Conservation (phyloP, 2,329 filamentous ascomycete species). For the Trichoderma guizhouense region DNA sequence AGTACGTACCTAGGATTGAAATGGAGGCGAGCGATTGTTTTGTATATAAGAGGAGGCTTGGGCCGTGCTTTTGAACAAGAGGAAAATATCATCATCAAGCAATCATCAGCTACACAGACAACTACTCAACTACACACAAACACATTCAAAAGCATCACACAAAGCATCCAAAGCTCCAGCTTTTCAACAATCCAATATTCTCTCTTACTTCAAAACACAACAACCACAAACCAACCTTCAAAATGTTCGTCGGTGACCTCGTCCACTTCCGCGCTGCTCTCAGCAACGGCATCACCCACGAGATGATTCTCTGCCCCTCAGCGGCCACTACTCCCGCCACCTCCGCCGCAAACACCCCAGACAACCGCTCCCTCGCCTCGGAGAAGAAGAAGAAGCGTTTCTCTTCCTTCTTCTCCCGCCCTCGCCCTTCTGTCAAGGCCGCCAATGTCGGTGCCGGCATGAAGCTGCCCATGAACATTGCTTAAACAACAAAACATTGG, state of each 20-base stretch:
- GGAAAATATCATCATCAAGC: not conserved
- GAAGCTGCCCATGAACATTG: not conserved
- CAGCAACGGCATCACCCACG: not conserved
- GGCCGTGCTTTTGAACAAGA: not conserved
- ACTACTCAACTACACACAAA: not conserved
- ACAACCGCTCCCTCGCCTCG: conserved; percentile 8
- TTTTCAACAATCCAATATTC: not conserved
- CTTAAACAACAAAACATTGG: not conserved
- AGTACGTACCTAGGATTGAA: conserved; percentile 5
- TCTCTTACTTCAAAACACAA: not conserved
- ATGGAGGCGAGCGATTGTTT: not conserved
- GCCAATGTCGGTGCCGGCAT: not conserved
- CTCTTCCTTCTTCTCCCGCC: not conserved
- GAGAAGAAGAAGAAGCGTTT: conserved; percentile 1
- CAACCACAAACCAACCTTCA: not conserved
- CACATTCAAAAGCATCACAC: not conserved
- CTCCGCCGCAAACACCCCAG: not conserved
- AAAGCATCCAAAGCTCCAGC: not conserved
- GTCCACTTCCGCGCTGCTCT: conserved; percentile 23
- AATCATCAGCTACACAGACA: not conserved
- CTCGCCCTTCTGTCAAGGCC: not conserved
- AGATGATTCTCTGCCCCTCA: not conserved
- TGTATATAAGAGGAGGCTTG: conserved; percentile 5
- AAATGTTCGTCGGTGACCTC: conserved; percentile 32
- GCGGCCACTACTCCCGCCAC: not conserved